Base-by-base conservation (phyloP, 192 early-diverging fungal species). In the Backusella liffmaniae region DNA sequence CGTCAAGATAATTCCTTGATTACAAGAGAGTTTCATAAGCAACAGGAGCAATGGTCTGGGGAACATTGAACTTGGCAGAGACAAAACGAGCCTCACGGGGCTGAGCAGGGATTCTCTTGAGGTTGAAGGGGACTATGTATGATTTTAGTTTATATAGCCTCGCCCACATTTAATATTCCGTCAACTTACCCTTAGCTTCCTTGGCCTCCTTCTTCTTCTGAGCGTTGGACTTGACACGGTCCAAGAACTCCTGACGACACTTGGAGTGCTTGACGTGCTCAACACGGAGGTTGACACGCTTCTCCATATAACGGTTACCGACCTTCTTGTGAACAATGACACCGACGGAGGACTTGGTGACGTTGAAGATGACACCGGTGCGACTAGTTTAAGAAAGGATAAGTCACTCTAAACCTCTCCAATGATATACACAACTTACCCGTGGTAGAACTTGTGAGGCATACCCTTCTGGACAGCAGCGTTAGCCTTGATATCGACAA, bases 371-470 rank as follows among this genome's bases (percentile, higher is more conserved):
- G 84, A 99, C 92, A 80, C 98, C 98, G 0, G 26, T 26, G 26
- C 26, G 26, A 26, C 26, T 26, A 26, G 26, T 26, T 26, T 26
- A 26, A 26, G 26, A 26, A 26, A 26, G 26, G 26, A 26, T 26
- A 26, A 26, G 23, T 42, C 29, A 42, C 26, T 13, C 15, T 13
- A 39, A 1, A 4, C 12, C 21, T 13, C 16, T 23, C 13, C 7
- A 37, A 36, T 36, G 9, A 32, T 39, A 39, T 29, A 9, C 5
- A 3, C n/a, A 37, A 46, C 65, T 70, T 84, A 93, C 92, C 96
- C 96, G 88, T 99, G 98, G 93, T 99, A 99, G 93, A 93, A 99
- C 93, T 98, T 99, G 95, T 99, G 98, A 80, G 98, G 98, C 94
- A 99, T 94, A 87, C 98, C 98, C 93, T 97, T 97, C 89, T 99